These are phyloP conservation scores for Apiotrichum gamsii DNA, from an alignment of 1,284 basidiomycete genomes.

Conservation along the genomic window DNA sequence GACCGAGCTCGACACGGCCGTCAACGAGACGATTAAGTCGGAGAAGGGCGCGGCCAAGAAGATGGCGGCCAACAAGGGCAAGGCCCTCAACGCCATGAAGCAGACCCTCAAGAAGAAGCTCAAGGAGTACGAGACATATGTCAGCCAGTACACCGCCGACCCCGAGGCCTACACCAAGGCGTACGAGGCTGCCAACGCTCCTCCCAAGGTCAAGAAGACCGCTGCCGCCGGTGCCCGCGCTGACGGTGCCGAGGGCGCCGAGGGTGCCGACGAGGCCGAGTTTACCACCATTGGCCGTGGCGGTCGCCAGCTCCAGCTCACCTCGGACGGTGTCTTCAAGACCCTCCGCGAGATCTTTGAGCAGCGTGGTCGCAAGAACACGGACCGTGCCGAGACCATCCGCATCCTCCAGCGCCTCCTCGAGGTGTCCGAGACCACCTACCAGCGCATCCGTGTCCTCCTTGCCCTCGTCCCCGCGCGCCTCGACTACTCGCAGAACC, in stretches of 20 bases:
- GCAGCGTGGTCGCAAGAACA: slow-evolving; percentile 97
- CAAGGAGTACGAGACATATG: slow-evolving; percentile 81
- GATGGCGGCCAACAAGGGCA: slow-evolving; percentile 91
- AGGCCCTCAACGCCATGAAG: slow-evolving; percentile 92
- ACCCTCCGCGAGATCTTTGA: slow-evolving; percentile 86
- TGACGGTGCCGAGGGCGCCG: slow-evolving; percentile 50
- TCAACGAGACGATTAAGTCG: slow-evolving; percentile 68
- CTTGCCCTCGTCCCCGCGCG: slow-evolving; percentile 89
- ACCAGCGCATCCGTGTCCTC: slow-evolving; percentile 90
- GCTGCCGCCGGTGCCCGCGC: slow-evolving; percentile 23
- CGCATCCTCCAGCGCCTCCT: slow-evolving; percentile 83
- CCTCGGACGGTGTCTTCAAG: slow-evolving; percentile 87
- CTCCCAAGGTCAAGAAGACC: slow-evolving; percentile 50
- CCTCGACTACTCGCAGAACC: slow-evolving; percentile 69
- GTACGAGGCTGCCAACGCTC: slow-evolving; percentile 56
- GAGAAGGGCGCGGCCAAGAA: slow-evolving; percentile 90
- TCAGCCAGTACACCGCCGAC: slow-evolving; percentile 79
- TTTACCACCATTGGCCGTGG: slow-evolving; percentile 91
- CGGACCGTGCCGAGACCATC: slow-evolving; percentile 92
- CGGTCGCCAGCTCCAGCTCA: slow-evolving; percentile 76
- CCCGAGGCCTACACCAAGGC: slow-evolving; percentile 80
- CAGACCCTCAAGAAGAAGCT: slow-evolving; percentile 89
- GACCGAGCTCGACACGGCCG: slow-evolving; percentile 66
- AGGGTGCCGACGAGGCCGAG: slow-evolving; percentile 53
- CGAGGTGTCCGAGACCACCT: slow-evolving; percentile 73